Conservation (phyloP, 106 monocot genomes). For the Iris macrosiphon region DNA sequence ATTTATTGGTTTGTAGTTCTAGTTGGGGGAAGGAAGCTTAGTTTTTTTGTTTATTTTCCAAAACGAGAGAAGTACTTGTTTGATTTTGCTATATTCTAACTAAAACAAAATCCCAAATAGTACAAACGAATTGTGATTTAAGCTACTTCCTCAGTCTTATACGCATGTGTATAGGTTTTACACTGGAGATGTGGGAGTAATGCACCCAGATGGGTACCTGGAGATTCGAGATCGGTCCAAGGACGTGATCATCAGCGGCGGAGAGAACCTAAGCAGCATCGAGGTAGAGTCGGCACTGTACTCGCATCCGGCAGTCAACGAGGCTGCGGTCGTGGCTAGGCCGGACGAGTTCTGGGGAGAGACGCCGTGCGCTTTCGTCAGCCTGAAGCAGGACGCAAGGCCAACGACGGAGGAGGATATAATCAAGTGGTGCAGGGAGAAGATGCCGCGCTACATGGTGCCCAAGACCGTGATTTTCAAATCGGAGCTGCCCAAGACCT, state of each 20-base stretch:
- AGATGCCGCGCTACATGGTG: conserved; percentile 55
- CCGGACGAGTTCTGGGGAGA: conserved; percentile 32
- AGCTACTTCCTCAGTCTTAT: too few species aligned
- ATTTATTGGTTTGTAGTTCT: too few species aligned
- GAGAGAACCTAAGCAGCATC: conserved; percentile 39
- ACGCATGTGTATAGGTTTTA: conserved; percentile 9
- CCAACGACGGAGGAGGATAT: conserved; percentile 28
- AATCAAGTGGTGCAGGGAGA: conserved; percentile 40
- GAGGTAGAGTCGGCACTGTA: conserved; percentile 43
- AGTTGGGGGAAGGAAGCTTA: too few species aligned
- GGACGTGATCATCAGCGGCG: conserved; percentile 32
- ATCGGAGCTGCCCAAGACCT: conserved; percentile 56
- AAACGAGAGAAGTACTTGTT: too few species aligned
- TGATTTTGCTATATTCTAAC: too few species aligned
- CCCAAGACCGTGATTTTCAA: conserved; percentile 55
- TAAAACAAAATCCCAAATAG: too few species aligned
- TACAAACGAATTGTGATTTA: too few species aligned
- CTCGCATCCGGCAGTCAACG: conserved; percentile 20
- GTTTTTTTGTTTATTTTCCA: too few species aligned
- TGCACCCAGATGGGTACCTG: conserved; percentile 26
- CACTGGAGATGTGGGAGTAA: conserved; percentile 30
- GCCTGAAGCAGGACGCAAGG: conserved; percentile 21
- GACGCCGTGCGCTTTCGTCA: conserved; percentile 43
- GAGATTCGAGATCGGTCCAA: conserved; percentile 30
- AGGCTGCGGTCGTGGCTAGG: conserved; percentile 25